Percentiles rank a stretch among this genome's conserved stretches.
Evolutionary conservation across 2,329 filamentous ascomycete species (phyloP).

Genomic region (Parastagonospora nodorum): DNA sequence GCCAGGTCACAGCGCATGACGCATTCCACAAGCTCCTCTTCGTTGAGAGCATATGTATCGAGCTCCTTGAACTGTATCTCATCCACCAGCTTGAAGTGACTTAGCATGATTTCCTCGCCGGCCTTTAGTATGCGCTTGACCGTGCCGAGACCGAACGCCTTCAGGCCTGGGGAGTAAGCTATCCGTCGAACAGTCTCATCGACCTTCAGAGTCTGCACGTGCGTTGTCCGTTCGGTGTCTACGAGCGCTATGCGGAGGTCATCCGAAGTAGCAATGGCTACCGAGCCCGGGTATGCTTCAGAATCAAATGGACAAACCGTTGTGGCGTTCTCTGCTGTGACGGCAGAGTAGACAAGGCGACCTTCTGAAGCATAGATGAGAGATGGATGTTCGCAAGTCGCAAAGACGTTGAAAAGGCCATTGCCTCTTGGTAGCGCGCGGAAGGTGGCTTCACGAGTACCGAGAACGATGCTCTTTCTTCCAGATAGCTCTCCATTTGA

Average conservation of each 20-base stretch:
- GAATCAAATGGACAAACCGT: conserved; percentile 83
- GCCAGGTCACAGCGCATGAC: conserved; percentile 77
- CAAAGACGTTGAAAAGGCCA: conserved; percentile 78
- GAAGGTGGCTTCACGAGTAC: conserved; percentile 82
- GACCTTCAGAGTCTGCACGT: conserved; percentile 80
- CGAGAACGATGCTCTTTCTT: conserved; percentile 81
- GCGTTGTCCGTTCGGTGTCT: conserved; percentile 83
- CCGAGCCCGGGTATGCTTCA: conserved; percentile 77
- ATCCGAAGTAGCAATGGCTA: conserved; percentile 77
- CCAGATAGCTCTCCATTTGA: conserved; percentile 67
- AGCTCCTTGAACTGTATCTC: conserved; percentile 84
- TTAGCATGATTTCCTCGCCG: conserved; percentile 76
- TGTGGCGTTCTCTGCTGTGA: conserved; percentile 84
- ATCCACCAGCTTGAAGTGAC: conserved; percentile 86
- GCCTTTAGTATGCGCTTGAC: conserved; percentile 73
- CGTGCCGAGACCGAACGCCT: conserved; percentile 85
- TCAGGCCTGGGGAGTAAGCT: conserved; percentile 78
- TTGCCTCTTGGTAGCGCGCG: conserved; percentile 73
- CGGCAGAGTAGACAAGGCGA: conserved; percentile 87
- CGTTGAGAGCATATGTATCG: conserved; percentile 68
- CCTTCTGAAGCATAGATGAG: conserved; percentile 90
- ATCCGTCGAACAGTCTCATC: conserved; percentile 84
- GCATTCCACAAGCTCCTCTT: conserved; percentile 80
- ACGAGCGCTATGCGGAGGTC: conserved; percentile 81
- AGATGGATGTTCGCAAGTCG: conserved; percentile 91